Percentiles rank a stretch among this genome's conserved stretches.
phyloP scores from a whole-genome alignment of 2,329 filamentous ascomycete genomes.

The Xylariaceae sp. region DNA sequence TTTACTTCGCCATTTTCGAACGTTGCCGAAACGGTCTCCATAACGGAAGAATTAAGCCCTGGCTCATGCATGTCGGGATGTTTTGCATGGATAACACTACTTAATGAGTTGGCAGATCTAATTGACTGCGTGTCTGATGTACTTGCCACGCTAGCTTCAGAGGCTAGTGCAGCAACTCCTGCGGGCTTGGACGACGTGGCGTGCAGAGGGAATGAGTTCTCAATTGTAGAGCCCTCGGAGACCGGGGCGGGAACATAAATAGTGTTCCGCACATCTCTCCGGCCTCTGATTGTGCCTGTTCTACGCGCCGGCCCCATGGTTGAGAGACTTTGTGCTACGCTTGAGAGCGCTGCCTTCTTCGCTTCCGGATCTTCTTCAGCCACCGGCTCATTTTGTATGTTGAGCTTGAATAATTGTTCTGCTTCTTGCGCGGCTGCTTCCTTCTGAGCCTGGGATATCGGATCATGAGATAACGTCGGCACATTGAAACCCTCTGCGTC shows the following conservation, averaged over 20 bases:
- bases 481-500: slow-evolving; percentile 79
- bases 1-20: slow-evolving; percentile 76
- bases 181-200: slow-evolving; percentile 46
- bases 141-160: slow-evolving; percentile 61
- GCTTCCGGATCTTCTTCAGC: slow-evolving; percentile 76
- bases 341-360: slow-evolving; percentile 73
- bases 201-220: slow-evolving; percentile 39
- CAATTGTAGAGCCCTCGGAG: slow-evolving; percentile 34
- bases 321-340: slow-evolving; percentile 73
- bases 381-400: slow-evolving; percentile 77
- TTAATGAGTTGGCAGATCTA: slow-evolving; percentile 81
- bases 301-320: slow-evolving; percentile 66
- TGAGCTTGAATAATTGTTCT: slow-evolving; percentile 76
- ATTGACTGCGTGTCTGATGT: slow-evolving; percentile 88
- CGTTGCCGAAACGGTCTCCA: slow-evolving; percentile 86
- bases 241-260: slow-evolving; percentile 69
- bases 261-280: slow-evolving; percentile 89
- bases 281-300: slow-evolving; percentile 78
- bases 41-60: slow-evolving; percentile 84
- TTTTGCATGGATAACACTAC: slow-evolving; percentile 67
- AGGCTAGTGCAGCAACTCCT: slow-evolving; percentile 58
- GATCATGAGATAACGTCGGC: slow-evolving; percentile 63
- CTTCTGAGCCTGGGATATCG: slow-evolving; percentile 72
- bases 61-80: slow-evolving; percentile 81
- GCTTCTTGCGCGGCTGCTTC: slow-evolving; percentile 64